Percentiles rank a stretch among this genome's conserved stretches.
Evolutionary conservation across 306 rosid genomes (phyloP).

Genomic region (Oxytropis ochrocephala): DNA sequence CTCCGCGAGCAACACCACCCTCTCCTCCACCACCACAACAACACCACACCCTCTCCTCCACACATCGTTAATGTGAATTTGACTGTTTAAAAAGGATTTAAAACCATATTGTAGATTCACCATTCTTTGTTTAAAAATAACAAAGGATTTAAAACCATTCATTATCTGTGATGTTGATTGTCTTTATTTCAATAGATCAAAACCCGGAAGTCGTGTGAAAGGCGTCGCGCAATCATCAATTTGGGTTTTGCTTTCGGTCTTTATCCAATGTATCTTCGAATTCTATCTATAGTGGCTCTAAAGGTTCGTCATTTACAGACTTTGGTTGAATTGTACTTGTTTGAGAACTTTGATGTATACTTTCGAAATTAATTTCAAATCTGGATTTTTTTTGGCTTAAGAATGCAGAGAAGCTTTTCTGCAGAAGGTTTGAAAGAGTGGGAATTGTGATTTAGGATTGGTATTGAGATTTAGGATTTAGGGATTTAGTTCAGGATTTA

Average conservation of each 20-base stretch:
- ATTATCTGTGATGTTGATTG: conserved; percentile 16
- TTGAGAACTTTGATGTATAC: not conserved
- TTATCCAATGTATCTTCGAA: conserved; percentile 60
- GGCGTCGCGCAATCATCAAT: conserved; percentile 80
- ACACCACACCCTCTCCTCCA: too few species aligned
- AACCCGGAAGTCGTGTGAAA: conserved; percentile 54
- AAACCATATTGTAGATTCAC: not conserved
- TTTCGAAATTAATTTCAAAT: too few species aligned
- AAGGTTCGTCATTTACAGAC: conserved; percentile 52
- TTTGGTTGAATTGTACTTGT: conserved; percentile 2
- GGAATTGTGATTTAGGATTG: too few species aligned
- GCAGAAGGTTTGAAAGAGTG: too few species aligned
- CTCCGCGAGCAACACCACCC: too few species aligned
- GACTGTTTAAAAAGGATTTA: conserved; percentile 19
- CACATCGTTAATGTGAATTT: conserved; percentile 55
- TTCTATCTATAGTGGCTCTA: conserved; percentile 70
- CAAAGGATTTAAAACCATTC: not conserved
- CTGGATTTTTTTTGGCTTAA: too few species aligned
- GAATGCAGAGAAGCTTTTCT: too few species aligned
- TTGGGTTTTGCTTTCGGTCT: conserved; percentile 89
- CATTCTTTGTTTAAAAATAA: not conserved
- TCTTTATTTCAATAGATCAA: conserved; percentile 48
- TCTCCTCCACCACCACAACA: too few species aligned
- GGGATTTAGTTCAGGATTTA: too few species aligned
- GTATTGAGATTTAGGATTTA: too few species aligned